These are phyloP conservation scores for Typha latifolia DNA, from an alignment of 176 grass and related monocot species.

Conservation along the genomic window DNA sequence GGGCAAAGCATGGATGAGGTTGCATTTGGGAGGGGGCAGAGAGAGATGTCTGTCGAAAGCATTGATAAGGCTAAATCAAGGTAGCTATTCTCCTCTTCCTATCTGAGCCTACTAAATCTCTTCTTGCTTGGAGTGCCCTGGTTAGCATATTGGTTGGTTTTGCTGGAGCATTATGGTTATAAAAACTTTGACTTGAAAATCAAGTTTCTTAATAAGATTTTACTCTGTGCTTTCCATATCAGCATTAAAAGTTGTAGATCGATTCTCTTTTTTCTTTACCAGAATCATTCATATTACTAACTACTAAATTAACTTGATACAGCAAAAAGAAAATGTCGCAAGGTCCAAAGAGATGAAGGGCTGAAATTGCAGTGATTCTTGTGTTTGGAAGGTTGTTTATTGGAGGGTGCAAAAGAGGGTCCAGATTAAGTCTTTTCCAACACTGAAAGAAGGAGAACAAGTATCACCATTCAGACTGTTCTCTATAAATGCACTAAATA, in stretches of 20 bases:
- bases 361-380: not conserved
- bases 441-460: not conserved
- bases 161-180: too few species aligned
- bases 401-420: not conserved
- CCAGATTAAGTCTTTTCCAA: not conserved
- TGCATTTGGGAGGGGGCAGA: slow-evolving; percentile 45
- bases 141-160: not conserved
- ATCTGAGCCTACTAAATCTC: not conserved
- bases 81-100: not conserved
- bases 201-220: too few species aligned
- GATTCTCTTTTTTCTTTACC: not conserved
- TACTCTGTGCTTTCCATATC: not conserved
- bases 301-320: slow-evolving; percentile 11
- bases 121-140: not conserved
- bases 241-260: not conserved
- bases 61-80: slow-evolving; percentile 22
- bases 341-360: not conserved
- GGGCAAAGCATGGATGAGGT: slow-evolving; percentile 96
- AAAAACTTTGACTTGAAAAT: too few species aligned
- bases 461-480: not conserved
- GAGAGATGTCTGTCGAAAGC: slow-evolving; percentile 19
- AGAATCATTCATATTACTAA: not conserved
- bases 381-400: not conserved
- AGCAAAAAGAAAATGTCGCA: slow-evolving; percentile 14
- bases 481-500: not conserved